These are phyloP conservation scores for Carex pumila DNA, from an alignment of 176 grass and related monocot species.

Conservation along the genomic window DNA sequence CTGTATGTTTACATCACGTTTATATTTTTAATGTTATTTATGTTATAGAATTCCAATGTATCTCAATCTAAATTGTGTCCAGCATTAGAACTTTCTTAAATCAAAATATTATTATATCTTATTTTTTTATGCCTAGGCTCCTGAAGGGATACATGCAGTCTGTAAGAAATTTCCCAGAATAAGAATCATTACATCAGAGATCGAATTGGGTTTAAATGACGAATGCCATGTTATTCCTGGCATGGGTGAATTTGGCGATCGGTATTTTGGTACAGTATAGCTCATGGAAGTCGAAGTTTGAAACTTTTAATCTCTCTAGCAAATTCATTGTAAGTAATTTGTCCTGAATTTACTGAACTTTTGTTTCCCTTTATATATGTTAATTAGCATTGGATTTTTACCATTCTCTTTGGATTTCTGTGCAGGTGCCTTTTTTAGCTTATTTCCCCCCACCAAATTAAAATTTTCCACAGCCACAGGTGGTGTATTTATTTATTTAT, in stretches of 20 bases:
- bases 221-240: slow-evolving; percentile 79
- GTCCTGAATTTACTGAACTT: background rate
- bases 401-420: background rate
- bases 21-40: background rate
- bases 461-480: background rate
- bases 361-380: background rate
- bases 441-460: too few relatives aligned
- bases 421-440: background rate
- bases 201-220: slow-evolving; percentile 64
- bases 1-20: slow-evolving; percentile 32
- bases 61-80: background rate
- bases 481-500: background rate
- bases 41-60: background rate
- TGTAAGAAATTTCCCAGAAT: slow-evolving; percentile 76
- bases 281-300: background rate
- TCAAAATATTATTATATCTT: background rate
- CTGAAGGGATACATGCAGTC: slow-evolving; percentile 70
- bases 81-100: background rate
- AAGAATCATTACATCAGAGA: slow-evolving; percentile 87
- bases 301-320: background rate
- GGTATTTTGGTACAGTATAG: slow-evolving; percentile 83
- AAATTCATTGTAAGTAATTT: background rate
- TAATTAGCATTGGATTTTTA: background rate
- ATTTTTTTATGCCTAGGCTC: slow-evolving; percentile 39
- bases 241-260: slow-evolving; percentile 83